Evolutionary conservation across 306 rosid species (phyloP), one percentile per base, ranked within the genome.

Genomic region (Prunus padus): DNA sequence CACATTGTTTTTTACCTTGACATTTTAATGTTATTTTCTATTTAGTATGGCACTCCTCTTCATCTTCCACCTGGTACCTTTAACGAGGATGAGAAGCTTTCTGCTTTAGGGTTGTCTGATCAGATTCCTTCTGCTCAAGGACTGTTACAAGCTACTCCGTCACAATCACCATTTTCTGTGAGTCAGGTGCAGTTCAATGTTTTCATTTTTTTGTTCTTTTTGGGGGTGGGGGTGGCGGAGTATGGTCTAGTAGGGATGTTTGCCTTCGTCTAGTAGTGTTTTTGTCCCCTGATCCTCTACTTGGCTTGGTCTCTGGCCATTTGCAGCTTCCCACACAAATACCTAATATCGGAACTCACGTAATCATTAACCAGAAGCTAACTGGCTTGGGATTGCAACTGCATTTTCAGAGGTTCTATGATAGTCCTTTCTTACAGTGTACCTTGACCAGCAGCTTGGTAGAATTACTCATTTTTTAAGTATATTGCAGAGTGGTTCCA

Each of bases 111-210:
- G 63, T 75, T 90, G 81, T 67, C 96, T 78, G 98, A 96, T 89
- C 98, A 88, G 67, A 89, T 86, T 61, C 92, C 96, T 42, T 79
- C 96, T 73, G 93, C 96, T 37, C 97, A 90, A 85, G 99, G 97
- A 73, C 83, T 90, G 73, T 76, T 89, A 66, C 97, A 84, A 83
- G 86, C 93, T 60, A 81, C 89, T 73, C 93, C 90, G 25, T 67
- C 88, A 52, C 92, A 83, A 66, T 74, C 92, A 54, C 93, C 91
- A 8, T 95, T 84, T 75, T 78, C 97, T 65, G 75, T 87, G 73
- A 89, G 78, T 84, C 98, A 90, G 92, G 96, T 96, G 18, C 73
- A 74, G 63, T 31, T 42, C 7, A 10, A 4, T 52, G 14, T 60
- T 68, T 65, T 37, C 19, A 80, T 7, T 3, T 26, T 56, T 60